Conservation (phyloP, 2,329 filamentous ascomycete genomes). For the Ceratocystis harringtonii region DNA sequence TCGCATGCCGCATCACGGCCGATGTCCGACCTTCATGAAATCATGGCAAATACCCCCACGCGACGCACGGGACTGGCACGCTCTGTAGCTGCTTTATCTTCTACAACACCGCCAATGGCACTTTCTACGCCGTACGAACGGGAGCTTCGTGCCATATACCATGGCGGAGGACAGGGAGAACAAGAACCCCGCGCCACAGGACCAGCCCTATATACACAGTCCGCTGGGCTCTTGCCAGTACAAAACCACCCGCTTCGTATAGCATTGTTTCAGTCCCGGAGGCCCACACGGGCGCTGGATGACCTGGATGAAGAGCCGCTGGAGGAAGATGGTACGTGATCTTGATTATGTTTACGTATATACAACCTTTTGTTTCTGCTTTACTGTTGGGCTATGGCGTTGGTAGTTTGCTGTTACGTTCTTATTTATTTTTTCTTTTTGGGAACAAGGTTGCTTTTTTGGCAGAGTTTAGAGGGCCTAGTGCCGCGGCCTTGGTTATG, state of each 20-base stretch:
- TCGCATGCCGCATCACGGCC: background rate
- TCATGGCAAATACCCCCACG: slow-evolving; percentile 30
- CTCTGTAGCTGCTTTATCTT: slow-evolving; percentile 26
- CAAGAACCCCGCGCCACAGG: background rate
- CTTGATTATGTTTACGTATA: slow-evolving; percentile 8
- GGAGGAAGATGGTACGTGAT: background rate
- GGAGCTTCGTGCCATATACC: slow-evolving; percentile 21
- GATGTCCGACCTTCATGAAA: slow-evolving; percentile 7
- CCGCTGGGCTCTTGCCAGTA: background rate
- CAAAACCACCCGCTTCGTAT: slow-evolving; percentile 7
- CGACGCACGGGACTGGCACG: slow-evolving; percentile 31
- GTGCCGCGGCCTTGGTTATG: background rate
- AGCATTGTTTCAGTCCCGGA: slow-evolving; percentile 12
- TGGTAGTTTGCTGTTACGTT: background rate
- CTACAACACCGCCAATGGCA: slow-evolving; percentile 31
- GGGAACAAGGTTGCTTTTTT: background rate
- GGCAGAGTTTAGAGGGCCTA: background rate
- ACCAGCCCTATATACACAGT: background rate
- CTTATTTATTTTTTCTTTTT: background rate
- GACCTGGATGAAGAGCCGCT: slow-evolving; percentile 12
- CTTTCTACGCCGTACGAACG: slow-evolving; percentile 31
- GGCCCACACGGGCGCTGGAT: slow-evolving; percentile 6
- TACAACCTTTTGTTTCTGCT: slow-evolving; percentile 5
- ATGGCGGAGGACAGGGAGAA: slow-evolving; percentile 17
- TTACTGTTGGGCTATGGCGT: background rate